These are phyloP conservation scores for Lonicera japonica DNA, from an alignment of 129 eudicot species.

Conservation along the genomic window DNA sequence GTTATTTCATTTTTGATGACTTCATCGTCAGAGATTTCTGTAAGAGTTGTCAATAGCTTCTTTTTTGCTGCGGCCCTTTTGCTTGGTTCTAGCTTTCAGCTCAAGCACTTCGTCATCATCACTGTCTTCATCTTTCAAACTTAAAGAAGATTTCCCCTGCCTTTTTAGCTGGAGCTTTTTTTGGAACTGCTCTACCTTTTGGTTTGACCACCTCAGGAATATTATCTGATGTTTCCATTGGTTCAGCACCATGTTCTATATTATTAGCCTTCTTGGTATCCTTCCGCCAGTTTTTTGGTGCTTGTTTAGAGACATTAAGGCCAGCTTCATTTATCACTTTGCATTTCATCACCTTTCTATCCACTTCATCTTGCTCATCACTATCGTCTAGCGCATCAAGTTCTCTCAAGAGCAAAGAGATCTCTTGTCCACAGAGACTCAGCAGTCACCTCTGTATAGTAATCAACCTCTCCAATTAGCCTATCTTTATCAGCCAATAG, in stretches of 20 bases:
- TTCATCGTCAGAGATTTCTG: constrained; percentile 42
- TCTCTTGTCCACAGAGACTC: constrained; percentile 62
- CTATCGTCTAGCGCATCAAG: constrained; percentile 59
- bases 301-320: constrained; percentile 24
- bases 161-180: constrained; percentile 77
- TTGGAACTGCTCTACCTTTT: constrained; percentile 47
- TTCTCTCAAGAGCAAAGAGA: constrained; percentile 64
- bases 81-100: constrained; percentile 41
- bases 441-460: constrained; percentile 42
- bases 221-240: constrained; percentile 37
- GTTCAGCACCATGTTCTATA: constrained; percentile 26
- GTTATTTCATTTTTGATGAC: constrained; percentile 15
- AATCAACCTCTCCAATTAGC: constrained; percentile 50
- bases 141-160: constrained; percentile 45
- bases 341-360: constrained; percentile 25
- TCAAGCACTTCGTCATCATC: constrained; percentile 48
- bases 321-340: constrained; percentile 31
- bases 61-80: constrained; percentile 52
- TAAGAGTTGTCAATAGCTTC: constrained; percentile 17
- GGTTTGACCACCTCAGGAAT: constrained; percentile 41
- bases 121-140: constrained; percentile 26
- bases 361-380: constrained; percentile 47
- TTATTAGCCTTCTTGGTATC: constrained; percentile 32
- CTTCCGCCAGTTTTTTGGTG: constrained; percentile 29
- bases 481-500: constrained; percentile 47